Percentiles rank a stretch among this genome's conserved stretches.
Conservation (phyloP, 2,329 filamentous ascomycete species). For the Beauveria caledonica region DNA sequence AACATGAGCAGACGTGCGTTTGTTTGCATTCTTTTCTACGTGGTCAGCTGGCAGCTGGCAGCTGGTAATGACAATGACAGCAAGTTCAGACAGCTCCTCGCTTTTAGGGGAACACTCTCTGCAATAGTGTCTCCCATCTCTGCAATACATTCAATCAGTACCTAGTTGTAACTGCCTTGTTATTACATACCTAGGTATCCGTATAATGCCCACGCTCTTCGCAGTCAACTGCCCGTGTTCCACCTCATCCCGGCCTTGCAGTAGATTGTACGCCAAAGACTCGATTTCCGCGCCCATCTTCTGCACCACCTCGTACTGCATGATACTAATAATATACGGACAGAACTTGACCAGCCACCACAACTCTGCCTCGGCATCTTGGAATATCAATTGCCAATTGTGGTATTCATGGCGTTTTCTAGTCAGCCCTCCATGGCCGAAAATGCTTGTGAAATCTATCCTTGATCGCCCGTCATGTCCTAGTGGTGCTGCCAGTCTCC, state of each 20-base stretch:
- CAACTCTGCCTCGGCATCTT: constrained; percentile 3
- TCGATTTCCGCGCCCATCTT: not conserved
- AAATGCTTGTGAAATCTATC: constrained; percentile 8
- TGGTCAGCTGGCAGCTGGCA: not conserved
- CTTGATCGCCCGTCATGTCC: not conserved
- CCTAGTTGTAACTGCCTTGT: not conserved
- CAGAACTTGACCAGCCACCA: not conserved
- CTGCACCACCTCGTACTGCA: not conserved
- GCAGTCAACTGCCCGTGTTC: not conserved
- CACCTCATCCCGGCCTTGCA: not conserved
- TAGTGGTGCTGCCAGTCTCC: not conserved
- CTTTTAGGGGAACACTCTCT: not conserved
- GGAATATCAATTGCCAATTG: constrained; percentile 1
- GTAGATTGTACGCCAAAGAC: not conserved
- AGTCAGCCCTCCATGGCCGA: not conserved
- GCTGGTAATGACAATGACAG: not conserved
- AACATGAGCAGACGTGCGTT: not conserved
- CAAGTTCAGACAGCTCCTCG: not conserved
- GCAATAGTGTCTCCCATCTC: not conserved
- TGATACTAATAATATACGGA: not conserved
- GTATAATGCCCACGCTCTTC: not conserved
- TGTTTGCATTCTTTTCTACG: not conserved
- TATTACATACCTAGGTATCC: too few species aligned
- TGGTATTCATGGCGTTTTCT: constrained; percentile 2
- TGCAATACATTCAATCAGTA: not conserved